Evolutionary conservation across 495 filamentous ascomycete genomes (phyloP), one percentile per base, ranked within the genome.

Genomic region (Penicillium psychrofluorescens): DNA sequence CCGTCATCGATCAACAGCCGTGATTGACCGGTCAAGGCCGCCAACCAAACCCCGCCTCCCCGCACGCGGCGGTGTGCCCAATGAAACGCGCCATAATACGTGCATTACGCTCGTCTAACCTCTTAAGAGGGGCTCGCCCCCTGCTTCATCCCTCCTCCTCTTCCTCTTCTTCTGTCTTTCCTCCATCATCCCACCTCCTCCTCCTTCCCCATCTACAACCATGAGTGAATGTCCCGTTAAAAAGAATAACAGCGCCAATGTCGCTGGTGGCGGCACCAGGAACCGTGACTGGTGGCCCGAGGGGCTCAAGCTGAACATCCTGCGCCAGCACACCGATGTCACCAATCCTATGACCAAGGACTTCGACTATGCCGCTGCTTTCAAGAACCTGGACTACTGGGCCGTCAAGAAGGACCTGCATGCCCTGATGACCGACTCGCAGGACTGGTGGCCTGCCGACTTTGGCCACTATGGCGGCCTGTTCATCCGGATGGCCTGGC

Each of bases 401-500:
- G 82, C 61, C 29, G 66, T 87, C 53, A 86, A 87, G 81, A 77
- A 84, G 56, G 83, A 87, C 53, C 61, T 87, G 2, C 44, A 64
- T 16, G 67, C 64, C 30, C 54, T 87, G 52, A 84, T 86, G 81
- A 87, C 82, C 36, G 79, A 84, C 59, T 87, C 83, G 22, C 77
- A 87, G 66, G 78, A 83, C 27, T 86, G 74, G 74, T 87, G 83
- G 83, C 83, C 83, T 8, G 83, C 83, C 13, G 83, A 87, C 61
- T 85, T 85, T 56, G 83, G 83, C 33, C 82, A 86, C 69, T 87
- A 87, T 49, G 83, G 83, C 46, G 83, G 83, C 59, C 72, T 87
- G 39, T 86, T 87, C 59, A 69, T 87, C 61, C 81, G 83, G 37
- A 82, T 86, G 80, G 83, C 83, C 38, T 87, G 83, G 83, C 83